Conservation (phyloP, 2,329 filamentous ascomycete genomes). For the Westerdykella ornata region DNA sequence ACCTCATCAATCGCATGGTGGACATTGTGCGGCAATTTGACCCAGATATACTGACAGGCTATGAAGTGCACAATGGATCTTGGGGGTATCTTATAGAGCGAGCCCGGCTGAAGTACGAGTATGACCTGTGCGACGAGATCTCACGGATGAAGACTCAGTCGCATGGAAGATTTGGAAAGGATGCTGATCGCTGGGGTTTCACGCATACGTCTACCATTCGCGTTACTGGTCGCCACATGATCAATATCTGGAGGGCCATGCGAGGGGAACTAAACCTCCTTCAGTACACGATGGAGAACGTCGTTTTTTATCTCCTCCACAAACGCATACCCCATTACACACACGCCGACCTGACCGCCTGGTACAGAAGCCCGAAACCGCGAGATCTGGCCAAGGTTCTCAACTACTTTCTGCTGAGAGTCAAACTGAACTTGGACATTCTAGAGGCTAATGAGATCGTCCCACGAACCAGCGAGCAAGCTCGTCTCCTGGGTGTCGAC, state of each 20-base stretch:
- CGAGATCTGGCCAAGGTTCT: conserved; percentile 68
- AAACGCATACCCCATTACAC: conserved; percentile 82
- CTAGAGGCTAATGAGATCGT: conserved; percentile 85
- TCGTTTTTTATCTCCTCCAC: conserved; percentile 84
- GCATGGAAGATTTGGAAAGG: conserved; percentile 76
- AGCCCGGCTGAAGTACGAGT: conserved; percentile 77
- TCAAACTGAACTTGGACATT: conserved; percentile 81
- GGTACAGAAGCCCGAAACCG: conserved; percentile 66
- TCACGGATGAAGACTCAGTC: conserved; percentile 81
- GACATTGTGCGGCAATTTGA: conserved; percentile 78
- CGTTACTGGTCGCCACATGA: conserved; percentile 90
- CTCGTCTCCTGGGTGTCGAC: conserved; percentile 83
- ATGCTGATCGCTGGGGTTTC: conserved; percentile 86
- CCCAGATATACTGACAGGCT: conserved; percentile 89
- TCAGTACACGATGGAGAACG: conserved; percentile 95
- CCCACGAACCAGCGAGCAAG: conserved; percentile 85
- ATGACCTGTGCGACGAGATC: conserved; percentile 83
- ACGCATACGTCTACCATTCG: conserved; percentile 86
- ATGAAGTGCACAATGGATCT: conserved; percentile 85
- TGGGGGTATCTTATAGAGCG: conserved; percentile 96
- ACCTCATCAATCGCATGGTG: conserved; percentile 77
- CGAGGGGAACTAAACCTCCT: conserved; percentile 82
- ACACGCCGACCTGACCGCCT: conserved; percentile 69
- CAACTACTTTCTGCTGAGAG: conserved; percentile 68
- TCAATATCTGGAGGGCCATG: conserved; percentile 97